These are phyloP conservation scores for Fusarium proliferatum DNA, from an alignment of 2,329 filamentous ascomycete species.

Conservation along the genomic window DNA sequence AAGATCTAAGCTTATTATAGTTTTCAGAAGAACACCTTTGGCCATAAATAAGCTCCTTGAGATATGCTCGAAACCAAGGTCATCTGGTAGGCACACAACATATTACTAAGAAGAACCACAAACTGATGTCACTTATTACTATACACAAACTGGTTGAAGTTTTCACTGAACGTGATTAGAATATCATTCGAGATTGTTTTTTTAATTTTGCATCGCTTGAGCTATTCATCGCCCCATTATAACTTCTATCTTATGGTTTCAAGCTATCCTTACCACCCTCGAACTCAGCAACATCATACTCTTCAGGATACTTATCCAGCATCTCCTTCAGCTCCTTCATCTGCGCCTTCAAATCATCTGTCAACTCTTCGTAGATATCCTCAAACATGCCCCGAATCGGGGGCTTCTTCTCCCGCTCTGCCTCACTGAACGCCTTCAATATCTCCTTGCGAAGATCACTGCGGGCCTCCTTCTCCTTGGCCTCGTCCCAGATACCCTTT, in stretches of 20 bases:
- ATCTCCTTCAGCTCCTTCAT: constrained; percentile 77
- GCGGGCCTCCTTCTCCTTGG: constrained; percentile 79
- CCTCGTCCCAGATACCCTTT: constrained; percentile 85
- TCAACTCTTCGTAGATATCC: constrained; percentile 90
- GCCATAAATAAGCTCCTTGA: background rate
- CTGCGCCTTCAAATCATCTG: constrained; percentile 80
- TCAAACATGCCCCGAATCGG: constrained; percentile 79
- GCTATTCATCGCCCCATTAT: background rate
- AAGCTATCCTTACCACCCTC: constrained; percentile 78
- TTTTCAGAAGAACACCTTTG: background rate
- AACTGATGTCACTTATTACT: background rate
- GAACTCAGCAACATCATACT: constrained; percentile 85
- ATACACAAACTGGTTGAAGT: background rate
- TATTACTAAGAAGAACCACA: background rate
- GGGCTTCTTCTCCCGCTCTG: constrained; percentile 84
- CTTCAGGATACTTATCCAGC: constrained; percentile 85
- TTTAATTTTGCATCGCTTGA: background rate
- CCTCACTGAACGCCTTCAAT: constrained; percentile 84
- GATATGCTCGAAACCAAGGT: background rate
- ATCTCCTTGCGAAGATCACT: constrained; percentile 77
- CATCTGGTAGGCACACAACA: background rate
- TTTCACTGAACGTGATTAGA: background rate
- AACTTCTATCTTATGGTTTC: constrained; percentile 45
- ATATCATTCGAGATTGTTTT: background rate
- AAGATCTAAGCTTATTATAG: background rate